Base-by-base conservation (phyloP, 73 alveolate species). In the Stentor coeruleus region DNA sequence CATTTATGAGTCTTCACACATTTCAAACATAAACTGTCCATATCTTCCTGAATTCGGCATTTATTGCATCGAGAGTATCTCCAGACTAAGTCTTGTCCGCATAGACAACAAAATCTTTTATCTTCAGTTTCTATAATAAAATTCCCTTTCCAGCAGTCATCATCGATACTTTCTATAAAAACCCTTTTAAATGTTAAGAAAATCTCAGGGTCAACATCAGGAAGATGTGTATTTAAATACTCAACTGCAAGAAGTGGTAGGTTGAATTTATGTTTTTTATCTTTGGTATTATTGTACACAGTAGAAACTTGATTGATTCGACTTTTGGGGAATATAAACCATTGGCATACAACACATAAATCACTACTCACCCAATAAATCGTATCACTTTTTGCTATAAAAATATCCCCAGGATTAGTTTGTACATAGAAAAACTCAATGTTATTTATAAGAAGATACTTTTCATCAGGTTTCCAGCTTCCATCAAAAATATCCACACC, bases 71-170 rank as follows among this genome's bases (percentile, higher is more conserved):
- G n/a, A 28, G 79, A 20, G 41, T 66, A 66, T 33, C 41, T 66
- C 79, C 79, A 66, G 41, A 66, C 37, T 1, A 66, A 11, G 37
- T 66, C 79, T 66, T 66, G n/a, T 2, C 79, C 79, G 33, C 79
- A 66, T 28, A 66, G 37, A 66, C 49, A 20, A 66, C 79, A 66
- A 33, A 20, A 26, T 66, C n/a, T 20, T 20, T 31, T 28, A 40
- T 66, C 79, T 28, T 20, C 11, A 31, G n/a, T 31, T 66, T 66
- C 79, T 26, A 31, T 26, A 28, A 26, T 26, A 20, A 31, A 1
- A 20, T 66, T 66, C n/a, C 37, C 37, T 66, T 37, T 20, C 41
- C n/a, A 31, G 40, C 33, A 20, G 20, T 66, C 40, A 28, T 20
- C n/a, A 20, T 66, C 79, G 11, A 31, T 2, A 26, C 79, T 11